Percentiles rank a stretch among this genome's conserved stretches.
Evolutionary conservation across 805 yeast genomes (phyloP).

Genomic region (Ogataea saltuana): DNA sequence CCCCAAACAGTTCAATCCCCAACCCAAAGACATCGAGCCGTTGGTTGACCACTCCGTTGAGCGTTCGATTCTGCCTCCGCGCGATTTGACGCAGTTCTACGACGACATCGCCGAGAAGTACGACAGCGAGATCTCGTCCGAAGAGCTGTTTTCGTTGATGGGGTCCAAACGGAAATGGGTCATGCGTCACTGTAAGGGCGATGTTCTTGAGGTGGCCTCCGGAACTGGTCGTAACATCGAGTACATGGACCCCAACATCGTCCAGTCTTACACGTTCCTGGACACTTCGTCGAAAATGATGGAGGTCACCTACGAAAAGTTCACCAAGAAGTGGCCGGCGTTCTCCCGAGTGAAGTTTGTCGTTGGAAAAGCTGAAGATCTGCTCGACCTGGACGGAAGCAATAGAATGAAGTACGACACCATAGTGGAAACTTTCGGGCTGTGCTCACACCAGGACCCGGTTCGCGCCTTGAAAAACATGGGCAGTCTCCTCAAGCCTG

Average conservation of each 20-base stretch:
- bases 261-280: constrained; percentile 77
- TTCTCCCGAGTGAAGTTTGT: constrained; percentile 80
- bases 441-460: constrained; percentile 96
- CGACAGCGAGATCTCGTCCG: constrained; percentile 77
- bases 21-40: constrained; percentile 34
- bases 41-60: constrained; percentile 34
- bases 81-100: constrained; percentile 80
- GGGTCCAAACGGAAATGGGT: constrained; percentile 74
- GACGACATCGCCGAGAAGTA: constrained; percentile 77
- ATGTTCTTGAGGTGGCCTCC: constrained; percentile 90
- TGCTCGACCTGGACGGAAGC: constrained; percentile 47
- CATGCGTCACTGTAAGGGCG: constrained; percentile 78
- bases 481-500: constrained; percentile 73
- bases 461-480: constrained; percentile 77
- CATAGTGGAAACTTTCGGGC: constrained; percentile 89
- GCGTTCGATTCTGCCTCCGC: constrained; percentile 58
- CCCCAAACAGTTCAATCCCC: constrained; percentile 35
- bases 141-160: constrained; percentile 61
- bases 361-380: constrained; percentile 85
- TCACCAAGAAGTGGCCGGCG: constrained; percentile 63
- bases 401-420: constrained; percentile 74
- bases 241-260: constrained; percentile 58
- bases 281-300: constrained; percentile 89
- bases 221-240: constrained; percentile 95
- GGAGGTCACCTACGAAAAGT: constrained; percentile 73